A percentile compares a stretch with the other conserved stretches of the same genome.
phyloP scores from a whole-genome alignment of 371 early-diverging fungal genomes.

The Haplosporangium sp. region DNA sequence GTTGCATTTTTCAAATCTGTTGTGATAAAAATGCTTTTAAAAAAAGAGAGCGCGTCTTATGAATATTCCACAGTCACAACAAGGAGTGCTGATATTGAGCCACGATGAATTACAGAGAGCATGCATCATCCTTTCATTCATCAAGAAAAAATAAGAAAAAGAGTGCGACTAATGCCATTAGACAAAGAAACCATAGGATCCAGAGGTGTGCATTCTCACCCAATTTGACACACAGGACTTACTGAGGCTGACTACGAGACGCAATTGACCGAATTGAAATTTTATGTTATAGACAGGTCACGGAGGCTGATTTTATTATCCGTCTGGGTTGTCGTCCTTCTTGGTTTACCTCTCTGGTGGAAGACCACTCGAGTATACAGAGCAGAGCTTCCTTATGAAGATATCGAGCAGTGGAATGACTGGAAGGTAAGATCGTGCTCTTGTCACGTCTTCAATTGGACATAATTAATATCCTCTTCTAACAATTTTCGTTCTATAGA shows the following conservation, averaged over 20 bases:
- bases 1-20: background rate
- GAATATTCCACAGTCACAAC: background rate
- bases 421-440: constrained; percentile 57
- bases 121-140: constrained; percentile 1
- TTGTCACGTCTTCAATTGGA: background rate
- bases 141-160: background rate
- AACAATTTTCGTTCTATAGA: constrained; percentile 17
- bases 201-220: constrained; percentile 4
- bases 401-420: constrained; percentile 72
- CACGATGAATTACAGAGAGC: constrained; percentile 3
- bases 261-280: background rate
- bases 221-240: background rate
- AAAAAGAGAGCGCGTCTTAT: background rate
- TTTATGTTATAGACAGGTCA: constrained; percentile 28
- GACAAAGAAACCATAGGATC: constrained; percentile 19
- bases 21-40: background rate
- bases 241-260: background rate
- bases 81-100: background rate
- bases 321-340: constrained; percentile 72
- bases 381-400: constrained; percentile 81
- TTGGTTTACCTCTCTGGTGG: constrained; percentile 94
- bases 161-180: constrained; percentile 1
- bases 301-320: constrained; percentile 63
- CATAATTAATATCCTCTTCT: constrained; percentile 1
- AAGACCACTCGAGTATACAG: constrained; percentile 91